Conservation (phyloP, 805 yeast species). For the Torulaspora quercuum region DNA sequence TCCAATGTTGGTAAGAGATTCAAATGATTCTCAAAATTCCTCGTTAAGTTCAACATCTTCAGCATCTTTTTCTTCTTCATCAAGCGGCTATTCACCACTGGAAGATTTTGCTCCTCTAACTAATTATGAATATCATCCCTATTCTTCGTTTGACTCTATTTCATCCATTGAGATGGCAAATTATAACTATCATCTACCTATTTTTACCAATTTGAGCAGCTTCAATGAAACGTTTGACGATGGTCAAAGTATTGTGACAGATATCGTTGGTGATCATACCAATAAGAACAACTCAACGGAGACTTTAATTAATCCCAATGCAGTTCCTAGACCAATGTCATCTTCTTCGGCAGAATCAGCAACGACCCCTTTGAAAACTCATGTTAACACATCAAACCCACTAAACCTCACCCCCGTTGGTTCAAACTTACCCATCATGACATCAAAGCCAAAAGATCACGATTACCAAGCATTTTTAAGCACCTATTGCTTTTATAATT, state of each 20-base stretch:
- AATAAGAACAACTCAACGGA: conserved; percentile 20
- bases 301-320: conserved; percentile 19
- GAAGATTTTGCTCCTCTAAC: conserved; percentile 18
- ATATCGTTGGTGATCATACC: conserved; percentile 18
- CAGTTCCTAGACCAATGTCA: conserved; percentile 11
- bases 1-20: conserved; percentile 3
- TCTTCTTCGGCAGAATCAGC: conserved; percentile 11
- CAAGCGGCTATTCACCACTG: conserved; percentile 23
- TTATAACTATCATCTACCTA: conserved; percentile 11
- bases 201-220: conserved; percentile 4
- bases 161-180: conserved; percentile 14
- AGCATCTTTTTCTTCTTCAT: conserved; percentile 16
- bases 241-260: conserved; percentile 23
- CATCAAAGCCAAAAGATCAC: conserved; percentile 14
- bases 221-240: conserved; percentile 19
- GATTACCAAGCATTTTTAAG: conserved; percentile 30
- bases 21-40: conserved; percentile 5
- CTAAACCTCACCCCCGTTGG: too few species aligned
- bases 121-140: conserved; percentile 9
- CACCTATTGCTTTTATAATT: conserved; percentile 30
- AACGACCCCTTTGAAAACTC: too few species aligned
- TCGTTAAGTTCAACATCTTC: conserved; percentile 3
- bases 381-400: too few species aligned
- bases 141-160: conserved; percentile 12
- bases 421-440: too few species aligned